A percentile compares a stretch with the other conserved stretches of the same genome.
Conservation (phyloP, 148 eudicot genomes). For the Chenopodium formosanum region DNA sequence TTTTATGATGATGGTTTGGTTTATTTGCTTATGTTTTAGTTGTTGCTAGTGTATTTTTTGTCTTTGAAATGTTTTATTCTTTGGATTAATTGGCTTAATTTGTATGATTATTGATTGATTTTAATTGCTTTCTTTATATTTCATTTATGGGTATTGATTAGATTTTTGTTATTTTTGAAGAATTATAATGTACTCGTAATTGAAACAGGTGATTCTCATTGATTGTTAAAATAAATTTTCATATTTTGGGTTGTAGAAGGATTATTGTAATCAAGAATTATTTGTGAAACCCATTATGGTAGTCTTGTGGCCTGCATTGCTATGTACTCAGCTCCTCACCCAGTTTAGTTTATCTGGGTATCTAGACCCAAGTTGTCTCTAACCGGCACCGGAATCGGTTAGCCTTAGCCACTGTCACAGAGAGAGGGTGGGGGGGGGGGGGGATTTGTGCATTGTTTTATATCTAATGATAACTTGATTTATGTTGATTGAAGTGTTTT, state of each 20-base stretch:
- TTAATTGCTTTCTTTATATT: too few species aligned
- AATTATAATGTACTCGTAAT: neutral
- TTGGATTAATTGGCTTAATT: neutral
- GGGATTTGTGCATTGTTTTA: neutral
- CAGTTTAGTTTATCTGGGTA: neutral
- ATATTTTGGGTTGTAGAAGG: neutral
- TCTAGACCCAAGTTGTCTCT: neutral
- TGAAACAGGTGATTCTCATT: neutral
- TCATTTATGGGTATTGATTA: neutral
- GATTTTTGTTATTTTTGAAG: neutral
- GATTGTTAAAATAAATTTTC: neutral
- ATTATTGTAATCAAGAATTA: neutral
- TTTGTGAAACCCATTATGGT: neutral
- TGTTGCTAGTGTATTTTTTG: too few species aligned
- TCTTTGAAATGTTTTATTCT: neutral
- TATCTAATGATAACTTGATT: neutral
- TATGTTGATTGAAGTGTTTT: neutral
- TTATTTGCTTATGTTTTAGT: neutral
- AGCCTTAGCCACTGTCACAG: neutral
- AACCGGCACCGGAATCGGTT: neutral
- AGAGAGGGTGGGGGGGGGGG: neutral
- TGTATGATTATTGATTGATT: neutral
- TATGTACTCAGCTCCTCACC: neutral
- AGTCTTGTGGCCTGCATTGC: slow-evolving; percentile 8
- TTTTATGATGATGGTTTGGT: neutral